Evolutionary conservation across 495 filamentous ascomycete species (phyloP).

Genomic region (Jackrogersella multiformis): DNA sequence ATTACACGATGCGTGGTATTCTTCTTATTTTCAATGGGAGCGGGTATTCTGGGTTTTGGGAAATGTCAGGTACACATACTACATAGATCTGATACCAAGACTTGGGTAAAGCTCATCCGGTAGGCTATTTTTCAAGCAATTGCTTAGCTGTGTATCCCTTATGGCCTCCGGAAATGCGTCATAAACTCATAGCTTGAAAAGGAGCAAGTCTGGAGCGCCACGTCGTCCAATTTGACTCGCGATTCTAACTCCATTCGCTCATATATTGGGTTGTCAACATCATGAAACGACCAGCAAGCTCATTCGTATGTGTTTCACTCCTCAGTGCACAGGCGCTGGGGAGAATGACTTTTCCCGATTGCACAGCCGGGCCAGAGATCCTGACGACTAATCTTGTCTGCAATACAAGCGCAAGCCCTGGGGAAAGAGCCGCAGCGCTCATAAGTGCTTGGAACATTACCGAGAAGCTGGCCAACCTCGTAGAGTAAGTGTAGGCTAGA

Average conservation of each 20-base stretch:
- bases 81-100: background rate
- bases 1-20: constrained; percentile 5
- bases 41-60: constrained; percentile 12
- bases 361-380: constrained; percentile 42
- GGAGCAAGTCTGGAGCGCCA: background rate
- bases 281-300: constrained; percentile 22
- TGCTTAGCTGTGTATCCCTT: constrained; percentile 4
- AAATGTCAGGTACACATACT: constrained; percentile 11
- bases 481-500: constrained; percentile 42
- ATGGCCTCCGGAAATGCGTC: background rate
- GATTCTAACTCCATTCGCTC: background rate
- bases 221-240: background rate
- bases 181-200: constrained; percentile 5
- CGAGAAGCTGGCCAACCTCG: constrained; percentile 55
- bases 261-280: background rate
- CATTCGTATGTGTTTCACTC: constrained; percentile 18
- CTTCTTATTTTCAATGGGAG: background rate
- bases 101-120: constrained; percentile 17
- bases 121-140: constrained; percentile 29
- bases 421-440: constrained; percentile 55
- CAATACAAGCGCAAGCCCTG: constrained; percentile 54
- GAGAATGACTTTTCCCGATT: constrained; percentile 47
- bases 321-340: constrained; percentile 25
- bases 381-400: constrained; percentile 56
- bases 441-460: constrained; percentile 53